Evolutionary conservation across 2,329 filamentous ascomycete species (phyloP).

Genomic region (Epichloe coenophiala): DNA sequence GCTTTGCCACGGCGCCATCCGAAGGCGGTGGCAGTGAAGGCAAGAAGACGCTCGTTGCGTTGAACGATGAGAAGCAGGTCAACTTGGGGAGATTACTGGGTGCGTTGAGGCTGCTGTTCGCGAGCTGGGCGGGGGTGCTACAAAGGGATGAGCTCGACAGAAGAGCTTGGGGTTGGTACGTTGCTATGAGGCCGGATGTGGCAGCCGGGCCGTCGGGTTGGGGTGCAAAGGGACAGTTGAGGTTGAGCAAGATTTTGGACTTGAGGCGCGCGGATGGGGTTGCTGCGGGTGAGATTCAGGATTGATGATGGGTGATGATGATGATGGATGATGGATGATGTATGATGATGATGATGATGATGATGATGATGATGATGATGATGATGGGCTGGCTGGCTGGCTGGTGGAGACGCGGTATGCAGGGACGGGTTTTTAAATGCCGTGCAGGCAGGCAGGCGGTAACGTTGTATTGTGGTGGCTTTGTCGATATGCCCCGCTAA

Average conservation of each 20-base stretch:
- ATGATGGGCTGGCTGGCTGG: not conserved
- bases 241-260: conserved; percentile 50
- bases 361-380: not conserved
- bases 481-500: conserved; percentile 2
- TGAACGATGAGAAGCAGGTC: conserved; percentile 49
- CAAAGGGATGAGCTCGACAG: conserved; percentile 54
- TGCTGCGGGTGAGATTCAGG: not conserved
- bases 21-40: conserved; percentile 10
- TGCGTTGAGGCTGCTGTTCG: conserved; percentile 56
- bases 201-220: conserved; percentile 62
- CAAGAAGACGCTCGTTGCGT: conserved; percentile 37
- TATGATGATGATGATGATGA: too few relatives aligned
- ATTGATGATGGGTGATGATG: too few relatives aligned
- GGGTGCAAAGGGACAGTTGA: conserved; percentile 66
- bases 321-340: too few relatives aligned
- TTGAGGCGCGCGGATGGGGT: conserved; percentile 25
- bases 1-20: conserved; percentile 38
- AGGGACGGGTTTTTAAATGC: not conserved
- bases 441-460: not conserved
- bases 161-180: conserved; percentile 73
- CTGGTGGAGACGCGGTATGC: not conserved
- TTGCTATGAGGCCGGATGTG: conserved; percentile 62
- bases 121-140: conserved; percentile 59
- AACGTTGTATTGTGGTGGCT: not conserved
- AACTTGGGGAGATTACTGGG: conserved; percentile 59